Base-by-base conservation (phyloP, 805 yeast genomes). In the Starmerella cellae region DNA sequence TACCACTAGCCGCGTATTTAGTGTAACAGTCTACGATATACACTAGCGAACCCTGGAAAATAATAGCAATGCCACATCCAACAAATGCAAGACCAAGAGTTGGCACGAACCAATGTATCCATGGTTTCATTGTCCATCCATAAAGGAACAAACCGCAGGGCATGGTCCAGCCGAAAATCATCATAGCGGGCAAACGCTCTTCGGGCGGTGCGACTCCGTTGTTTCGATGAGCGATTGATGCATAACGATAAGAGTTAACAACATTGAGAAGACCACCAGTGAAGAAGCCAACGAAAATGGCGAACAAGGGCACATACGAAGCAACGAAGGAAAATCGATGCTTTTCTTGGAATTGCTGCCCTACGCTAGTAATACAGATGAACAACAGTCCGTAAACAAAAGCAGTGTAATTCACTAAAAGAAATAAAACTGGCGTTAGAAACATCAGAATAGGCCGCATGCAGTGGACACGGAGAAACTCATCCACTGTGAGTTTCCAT, bases 371-470 rank as follows among this genome's bases (percentile, higher is more conserved):
- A 48, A 69, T 60, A 26, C 60, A 56, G 39, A 68, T 52, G 53
- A 67, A 70, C 45, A 68, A 51, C 22, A 68, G 53, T 3, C 72
- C 73, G 46, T 60, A 70, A 17, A 66, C 66, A 46, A 65, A 69
- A 29, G 65, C 57, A 19, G 67, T 67, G 56, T 62, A 69, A 20
- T 59, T 34, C 20, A 70, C 65, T 36, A 69, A 50, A 46, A 65
- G 51, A 19, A 62, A 55, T 37, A 67, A 57, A 39, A 69, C 66
- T 0, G 73, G 73, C 13, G 71, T 69, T 18, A 73, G 60, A 16
- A 75, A 75, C 64, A 88, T 82, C 51, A 74, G 75, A 48, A 88
- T 63, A 2, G 97, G 97, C 54, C 95, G 73, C 52, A 74, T 62
- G 43, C 87, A 68, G 65, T 85, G 82, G 20, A 82, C 73, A 45